Conservation (phyloP, 129 eudicot species). For the Flaveria sonorensis region DNA sequence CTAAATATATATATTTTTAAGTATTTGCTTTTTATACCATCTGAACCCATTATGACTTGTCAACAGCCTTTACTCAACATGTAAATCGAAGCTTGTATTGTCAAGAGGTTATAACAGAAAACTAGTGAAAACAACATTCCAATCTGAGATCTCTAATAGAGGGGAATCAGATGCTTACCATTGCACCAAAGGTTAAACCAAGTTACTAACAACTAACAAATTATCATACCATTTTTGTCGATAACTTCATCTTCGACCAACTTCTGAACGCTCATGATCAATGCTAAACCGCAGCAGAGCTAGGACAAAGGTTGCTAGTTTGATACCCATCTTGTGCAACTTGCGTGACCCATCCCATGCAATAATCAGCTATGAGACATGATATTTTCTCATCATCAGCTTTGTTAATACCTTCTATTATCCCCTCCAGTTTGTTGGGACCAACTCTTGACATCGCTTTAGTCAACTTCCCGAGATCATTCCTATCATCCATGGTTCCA, state of each 20-base stretch:
- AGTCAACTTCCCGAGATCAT: slow-evolving; percentile 24
- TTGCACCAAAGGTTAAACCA: too few species aligned
- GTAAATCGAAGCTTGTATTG: too few species aligned
- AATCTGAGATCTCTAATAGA: too few species aligned
- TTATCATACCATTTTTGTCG: slow-evolving; percentile 20
- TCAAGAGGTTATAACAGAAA: too few species aligned
- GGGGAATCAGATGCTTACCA: too few species aligned
- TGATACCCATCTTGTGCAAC: slow-evolving; percentile 44
- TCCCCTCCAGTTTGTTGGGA: slow-evolving; percentile 41
- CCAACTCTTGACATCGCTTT: slow-evolving; percentile 26
- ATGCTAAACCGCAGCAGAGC: slow-evolving; percentile 38
- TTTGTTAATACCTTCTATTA: slow-evolving; percentile 39
- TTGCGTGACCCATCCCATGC: slow-evolving; percentile 40
- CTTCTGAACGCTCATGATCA: slow-evolving; percentile 24
- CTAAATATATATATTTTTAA: too few species aligned
- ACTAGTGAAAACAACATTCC: too few species aligned
- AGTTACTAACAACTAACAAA: too few species aligned
- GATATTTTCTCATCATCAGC: slow-evolving; percentile 32
- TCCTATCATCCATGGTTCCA: slow-evolving; percentile 52
- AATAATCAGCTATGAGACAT: slow-evolving; percentile 48
- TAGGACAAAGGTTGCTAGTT: slow-evolving; percentile 37
- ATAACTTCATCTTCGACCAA: slow-evolving; percentile 46
- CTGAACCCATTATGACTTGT: too few species aligned
- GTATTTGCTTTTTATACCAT: too few species aligned
- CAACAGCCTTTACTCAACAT: too few species aligned